Conservation (phyloP, 2,329 filamentous ascomycete species). For the Fusarium sp. region DNA sequence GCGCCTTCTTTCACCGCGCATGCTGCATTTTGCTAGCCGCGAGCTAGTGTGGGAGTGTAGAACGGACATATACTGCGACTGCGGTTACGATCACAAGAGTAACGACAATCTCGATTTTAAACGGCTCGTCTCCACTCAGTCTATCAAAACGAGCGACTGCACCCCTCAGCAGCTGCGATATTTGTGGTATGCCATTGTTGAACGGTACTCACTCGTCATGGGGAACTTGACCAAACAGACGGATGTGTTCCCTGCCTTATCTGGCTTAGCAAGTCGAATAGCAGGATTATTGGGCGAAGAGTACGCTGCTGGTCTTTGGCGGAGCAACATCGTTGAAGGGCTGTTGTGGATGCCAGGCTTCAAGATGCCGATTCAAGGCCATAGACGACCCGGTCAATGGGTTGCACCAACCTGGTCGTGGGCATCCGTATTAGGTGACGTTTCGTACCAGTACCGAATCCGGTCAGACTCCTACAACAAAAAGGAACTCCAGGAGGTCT, state of each 20-base stretch:
- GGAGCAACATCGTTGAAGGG: conserved; percentile 18
- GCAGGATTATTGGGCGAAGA: conserved; percentile 18
- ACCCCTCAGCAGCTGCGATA: conserved; percentile 18
- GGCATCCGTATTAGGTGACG: conserved; percentile 20
- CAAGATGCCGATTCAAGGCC: neutral
- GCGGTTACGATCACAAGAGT: conserved; percentile 3
- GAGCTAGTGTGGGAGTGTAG: conserved; percentile 34
- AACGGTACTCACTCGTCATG: conserved; percentile 20
- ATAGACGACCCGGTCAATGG: neutral
- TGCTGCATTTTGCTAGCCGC: conserved; percentile 31
- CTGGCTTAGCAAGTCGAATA: conserved; percentile 27
- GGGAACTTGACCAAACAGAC: conserved; percentile 27
- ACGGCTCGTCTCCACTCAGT: conserved; percentile 16
- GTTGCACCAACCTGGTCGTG: conserved; percentile 31
- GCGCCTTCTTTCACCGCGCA: conserved; percentile 29
- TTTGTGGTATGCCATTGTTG: conserved; percentile 29
- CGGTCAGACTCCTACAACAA: neutral
- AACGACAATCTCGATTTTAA: conserved; percentile 22
- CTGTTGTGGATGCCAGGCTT: conserved; percentile 12
- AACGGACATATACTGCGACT: conserved; percentile 21
- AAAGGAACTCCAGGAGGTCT: conserved; percentile 5
- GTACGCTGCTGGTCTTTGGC: conserved; percentile 22
- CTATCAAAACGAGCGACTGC: conserved; percentile 24
- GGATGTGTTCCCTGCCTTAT: conserved; percentile 31
- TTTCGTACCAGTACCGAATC: conserved; percentile 13